A percentile compares a stretch with the other conserved stretches of the same genome.
These are phyloP conservation scores for Coriaria nepalensis DNA, from an alignment of 306 rosid genomes.

Conservation along the genomic window DNA sequence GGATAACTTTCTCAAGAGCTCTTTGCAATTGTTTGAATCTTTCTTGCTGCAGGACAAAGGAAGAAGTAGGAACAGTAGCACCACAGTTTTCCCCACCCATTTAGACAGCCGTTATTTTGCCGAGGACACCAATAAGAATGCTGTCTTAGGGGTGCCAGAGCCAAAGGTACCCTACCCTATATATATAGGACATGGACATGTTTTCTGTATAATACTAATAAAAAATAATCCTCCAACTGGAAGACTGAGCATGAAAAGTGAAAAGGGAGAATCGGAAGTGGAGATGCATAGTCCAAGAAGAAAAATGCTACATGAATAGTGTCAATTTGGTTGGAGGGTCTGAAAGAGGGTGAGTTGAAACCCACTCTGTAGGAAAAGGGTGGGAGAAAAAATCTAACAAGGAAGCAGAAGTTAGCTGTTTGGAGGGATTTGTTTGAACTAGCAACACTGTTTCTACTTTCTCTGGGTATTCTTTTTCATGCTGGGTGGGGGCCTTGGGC, in stretches of 20 bases:
- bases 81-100: slow-evolving; percentile 29
- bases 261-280: slow-evolving; percentile 15
- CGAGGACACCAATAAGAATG: slow-evolving; percentile 2
- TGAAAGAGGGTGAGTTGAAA: slow-evolving; percentile 22
- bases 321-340: slow-evolving; percentile 27
- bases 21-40: slow-evolving; percentile 34
- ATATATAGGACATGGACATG: slow-evolving; percentile 17
- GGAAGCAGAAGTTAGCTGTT: slow-evolving; percentile 29
- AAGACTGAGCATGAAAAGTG: slow-evolving; percentile 21
- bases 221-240: neutral
- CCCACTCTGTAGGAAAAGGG: slow-evolving; percentile 18
- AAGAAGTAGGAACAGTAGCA: slow-evolving; percentile 20
- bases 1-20: slow-evolving; percentile 25
- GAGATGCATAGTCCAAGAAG: slow-evolving; percentile 30
- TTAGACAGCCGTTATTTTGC: neutral
- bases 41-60: slow-evolving; percentile 41
- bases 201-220: slow-evolving; percentile 2
- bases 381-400: slow-evolving; percentile 20
- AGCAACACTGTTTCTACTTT: slow-evolving; percentile 19
- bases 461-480: slow-evolving; percentile 2
- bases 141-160: slow-evolving; percentile 11
- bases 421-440: slow-evolving; percentile 16
- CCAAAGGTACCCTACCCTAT: neutral
- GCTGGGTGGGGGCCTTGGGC: slow-evolving; percentile 11
- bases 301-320: slow-evolving; percentile 12